phyloP scores from a whole-genome alignment of 192 early-diverging fungal species.

The Mortierella antarctica region DNA sequence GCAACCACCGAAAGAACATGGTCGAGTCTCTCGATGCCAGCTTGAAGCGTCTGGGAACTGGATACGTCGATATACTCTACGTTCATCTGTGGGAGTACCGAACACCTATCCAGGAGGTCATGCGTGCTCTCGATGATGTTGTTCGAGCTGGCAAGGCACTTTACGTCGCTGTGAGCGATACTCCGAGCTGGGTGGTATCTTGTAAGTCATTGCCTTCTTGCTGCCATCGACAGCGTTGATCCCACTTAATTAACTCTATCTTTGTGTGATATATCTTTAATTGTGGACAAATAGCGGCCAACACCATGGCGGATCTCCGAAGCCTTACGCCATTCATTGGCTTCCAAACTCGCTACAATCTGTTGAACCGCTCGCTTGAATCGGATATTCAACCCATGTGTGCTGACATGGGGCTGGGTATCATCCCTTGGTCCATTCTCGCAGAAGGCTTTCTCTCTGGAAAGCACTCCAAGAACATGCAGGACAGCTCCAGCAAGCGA shows the following conservation, averaged over 20 bases:
- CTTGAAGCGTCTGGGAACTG: slow-evolving; percentile 63
- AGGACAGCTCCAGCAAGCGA: slow-evolving; percentile 6
- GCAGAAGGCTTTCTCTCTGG: slow-evolving; percentile 63
- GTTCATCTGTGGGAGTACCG: slow-evolving; percentile 59
- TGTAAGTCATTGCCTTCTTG: slow-evolving; percentile 10
- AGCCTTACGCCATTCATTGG: slow-evolving; percentile 45
- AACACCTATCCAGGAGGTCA: slow-evolving; percentile 75
- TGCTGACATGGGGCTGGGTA: slow-evolving; percentile 43
- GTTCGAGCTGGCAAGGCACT: slow-evolving; percentile 70
- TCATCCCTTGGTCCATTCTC: slow-evolving; percentile 67
- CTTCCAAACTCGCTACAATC: slow-evolving; percentile 45
- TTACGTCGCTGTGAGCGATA: slow-evolving; percentile 61
- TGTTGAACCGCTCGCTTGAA: slow-evolving; percentile 47
- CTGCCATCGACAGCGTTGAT: neutral
- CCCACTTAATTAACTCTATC: neutral
- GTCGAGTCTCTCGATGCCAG: slow-evolving; percentile 63
- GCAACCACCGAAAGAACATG: slow-evolving; percentile 56
- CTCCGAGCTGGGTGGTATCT: slow-evolving; percentile 67
- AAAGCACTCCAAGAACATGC: slow-evolving; percentile 32
- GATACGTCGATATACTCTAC: slow-evolving; percentile 58
- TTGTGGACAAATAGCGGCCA: slow-evolving; percentile 14
- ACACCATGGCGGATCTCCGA: slow-evolving; percentile 44
- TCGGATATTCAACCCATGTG: slow-evolving; percentile 52
- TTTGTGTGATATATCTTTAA: neutral
- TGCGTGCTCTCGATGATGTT: slow-evolving; percentile 75